phyloP scores from a whole-genome alignment of 352 stramenopile genomes.

The Phytophthora pistaciae region DNA sequence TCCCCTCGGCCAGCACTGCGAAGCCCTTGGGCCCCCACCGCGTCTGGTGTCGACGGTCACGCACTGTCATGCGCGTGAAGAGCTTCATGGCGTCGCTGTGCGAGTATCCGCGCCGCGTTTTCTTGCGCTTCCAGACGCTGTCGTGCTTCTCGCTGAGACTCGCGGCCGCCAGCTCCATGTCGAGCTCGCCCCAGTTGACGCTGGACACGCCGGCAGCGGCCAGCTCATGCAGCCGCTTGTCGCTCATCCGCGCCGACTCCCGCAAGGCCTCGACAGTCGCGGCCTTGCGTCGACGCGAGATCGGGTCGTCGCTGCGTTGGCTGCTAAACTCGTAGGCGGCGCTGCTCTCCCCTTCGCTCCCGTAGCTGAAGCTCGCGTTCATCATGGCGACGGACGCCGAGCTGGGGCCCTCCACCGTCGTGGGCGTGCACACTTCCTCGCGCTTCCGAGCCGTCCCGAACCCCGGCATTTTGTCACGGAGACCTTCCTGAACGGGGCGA shows the following conservation, averaged over 20 bases:
- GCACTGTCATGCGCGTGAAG: conserved; percentile 33
- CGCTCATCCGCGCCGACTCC: conserved; percentile 39
- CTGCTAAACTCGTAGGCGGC: conserved; percentile 27
- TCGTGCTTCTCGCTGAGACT: conserved; percentile 26
- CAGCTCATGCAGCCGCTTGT: conserved; percentile 51
- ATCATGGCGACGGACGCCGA: conserved; percentile 33
- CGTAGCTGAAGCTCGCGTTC: conserved; percentile 38
- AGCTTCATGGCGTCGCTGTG: conserved; percentile 38
- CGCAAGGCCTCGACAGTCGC: conserved; percentile 20
- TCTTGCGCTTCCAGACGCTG: conserved; percentile 47
- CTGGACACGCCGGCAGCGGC: conserved; percentile 31
- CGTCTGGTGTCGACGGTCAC: conserved; percentile 34
- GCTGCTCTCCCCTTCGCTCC: conserved; percentile 28
- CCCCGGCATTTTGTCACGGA: conserved; percentile 12
- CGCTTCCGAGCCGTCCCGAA: conserved; percentile 15
- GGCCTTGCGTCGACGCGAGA: conserved; percentile 16
- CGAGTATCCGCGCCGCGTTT: conserved; percentile 18
- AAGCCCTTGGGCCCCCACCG: conserved; percentile 45
- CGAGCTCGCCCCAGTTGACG: conserved; percentile 49
- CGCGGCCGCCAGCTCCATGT: conserved; percentile 37
- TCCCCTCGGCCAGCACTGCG: conserved; percentile 39
- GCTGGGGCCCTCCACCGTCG: conserved; percentile 21
- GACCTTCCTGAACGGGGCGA: background rate
- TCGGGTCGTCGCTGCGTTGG: conserved; percentile 26
- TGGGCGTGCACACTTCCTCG: conserved; percentile 19